Conservation (phyloP, 352 stramenopile species). For the Pythium brachiatum region DNA sequence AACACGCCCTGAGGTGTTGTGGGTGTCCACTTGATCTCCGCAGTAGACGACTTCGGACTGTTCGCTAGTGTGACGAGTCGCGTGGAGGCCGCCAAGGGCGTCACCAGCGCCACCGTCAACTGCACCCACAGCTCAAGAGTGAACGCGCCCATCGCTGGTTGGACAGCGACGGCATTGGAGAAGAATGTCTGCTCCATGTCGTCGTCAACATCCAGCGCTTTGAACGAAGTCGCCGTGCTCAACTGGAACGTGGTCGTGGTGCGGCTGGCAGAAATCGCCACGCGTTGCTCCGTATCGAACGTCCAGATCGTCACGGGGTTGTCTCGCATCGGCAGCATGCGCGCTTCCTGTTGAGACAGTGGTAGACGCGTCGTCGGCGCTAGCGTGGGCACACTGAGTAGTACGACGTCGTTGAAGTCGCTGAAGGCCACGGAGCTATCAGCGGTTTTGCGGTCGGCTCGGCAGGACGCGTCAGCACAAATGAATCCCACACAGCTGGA, state of each 20-base stretch:
- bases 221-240: not conserved
- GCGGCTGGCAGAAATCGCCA: not conserved
- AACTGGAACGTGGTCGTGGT: slow-evolving; percentile 17
- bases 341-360: slow-evolving; percentile 48
- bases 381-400: slow-evolving; percentile 41
- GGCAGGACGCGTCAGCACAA: slow-evolving; percentile 36
- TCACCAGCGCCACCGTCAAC: slow-evolving; percentile 10
- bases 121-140: slow-evolving; percentile 62
- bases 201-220: slow-evolving; percentile 42
- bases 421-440: slow-evolving; percentile 32
- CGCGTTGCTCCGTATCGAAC: slow-evolving; percentile 39
- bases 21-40: slow-evolving; percentile 15
- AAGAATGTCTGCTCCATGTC: slow-evolving; percentile 50
- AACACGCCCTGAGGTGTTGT: slow-evolving; percentile 17
- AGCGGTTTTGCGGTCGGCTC: slow-evolving; percentile 13
- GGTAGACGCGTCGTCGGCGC: slow-evolving; percentile 40
- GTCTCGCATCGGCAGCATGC: slow-evolving; percentile 50
- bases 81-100: not conserved
- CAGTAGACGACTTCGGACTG: slow-evolving; percentile 1
- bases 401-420: slow-evolving; percentile 54
- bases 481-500: slow-evolving; percentile 27
- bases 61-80: slow-evolving; percentile 9
- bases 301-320: slow-evolving; percentile 60
- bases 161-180: slow-evolving; percentile 41
- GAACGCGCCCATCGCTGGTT: slow-evolving; percentile 53